phyloP scores from a whole-genome alignment of 2,329 filamentous ascomycete species.

The Epichloe amarillans region DNA sequence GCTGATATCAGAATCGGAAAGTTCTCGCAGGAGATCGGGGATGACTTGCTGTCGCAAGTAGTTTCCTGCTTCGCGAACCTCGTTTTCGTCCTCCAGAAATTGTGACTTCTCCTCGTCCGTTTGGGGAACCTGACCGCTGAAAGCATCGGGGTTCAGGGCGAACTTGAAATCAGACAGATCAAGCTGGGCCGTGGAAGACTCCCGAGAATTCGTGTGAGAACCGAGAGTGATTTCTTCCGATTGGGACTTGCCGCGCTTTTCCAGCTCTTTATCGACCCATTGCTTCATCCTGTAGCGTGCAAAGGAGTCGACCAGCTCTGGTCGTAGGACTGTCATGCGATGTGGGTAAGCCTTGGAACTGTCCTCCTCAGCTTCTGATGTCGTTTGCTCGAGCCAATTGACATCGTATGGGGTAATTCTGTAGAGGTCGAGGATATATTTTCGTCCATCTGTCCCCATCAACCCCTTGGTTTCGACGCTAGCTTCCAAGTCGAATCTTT shows the following conservation, averaged over 20 bases:
- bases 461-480: constrained; percentile 97
- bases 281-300: constrained; percentile 77
- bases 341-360: constrained; percentile 61
- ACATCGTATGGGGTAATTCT: constrained; percentile 87
- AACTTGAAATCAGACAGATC: constrained; percentile 82
- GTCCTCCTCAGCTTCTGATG: constrained; percentile 29
- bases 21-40: constrained; percentile 72
- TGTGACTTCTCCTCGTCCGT: constrained; percentile 81
- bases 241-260: constrained; percentile 36
- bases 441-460: constrained; percentile 90
- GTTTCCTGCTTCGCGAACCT: constrained; percentile 72
- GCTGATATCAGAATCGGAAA: constrained; percentile 84
- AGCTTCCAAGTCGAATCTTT: constrained; percentile 80
- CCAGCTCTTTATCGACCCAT: constrained; percentile 70
- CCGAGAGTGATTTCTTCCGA: constrained; percentile 21
- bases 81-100: constrained; percentile 70
- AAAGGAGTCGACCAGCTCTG: constrained; percentile 80
- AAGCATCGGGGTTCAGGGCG: constrained; percentile 86
- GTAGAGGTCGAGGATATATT: constrained; percentile 96
- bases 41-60: constrained; percentile 67
- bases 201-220: constrained; percentile 23
- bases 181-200: constrained; percentile 43
- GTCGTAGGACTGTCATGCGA: constrained; percentile 85
- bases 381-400: constrained; percentile 71
- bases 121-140: constrained; percentile 82